Evolutionary conservation across 768 basidiomycete species (phyloP).

Genomic region (Tylopilus intermedius): DNA sequence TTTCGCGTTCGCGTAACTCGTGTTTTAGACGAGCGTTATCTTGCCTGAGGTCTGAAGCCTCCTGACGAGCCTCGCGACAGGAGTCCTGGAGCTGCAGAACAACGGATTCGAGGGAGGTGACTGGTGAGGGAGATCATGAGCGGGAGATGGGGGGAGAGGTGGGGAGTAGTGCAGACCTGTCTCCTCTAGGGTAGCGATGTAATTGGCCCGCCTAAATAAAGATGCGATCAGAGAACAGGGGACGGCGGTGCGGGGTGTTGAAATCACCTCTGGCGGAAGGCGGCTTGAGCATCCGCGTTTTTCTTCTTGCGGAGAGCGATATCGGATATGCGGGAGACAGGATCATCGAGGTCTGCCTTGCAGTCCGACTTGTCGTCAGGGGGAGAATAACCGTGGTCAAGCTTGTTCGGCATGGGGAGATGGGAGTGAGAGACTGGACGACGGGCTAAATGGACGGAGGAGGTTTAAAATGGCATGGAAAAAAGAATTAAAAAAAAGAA

Average conservation of each 20-base stretch:
- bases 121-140: slow-evolving; percentile 34
- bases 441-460: slow-evolving; percentile 16
- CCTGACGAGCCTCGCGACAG: slow-evolving; percentile 60
- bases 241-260: neutral
- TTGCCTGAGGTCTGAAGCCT: slow-evolving; percentile 57
- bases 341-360: slow-evolving; percentile 35
- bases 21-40: slow-evolving; percentile 62
- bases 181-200: slow-evolving; percentile 83
- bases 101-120: slow-evolving; percentile 80
- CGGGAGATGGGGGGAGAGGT: neutral
- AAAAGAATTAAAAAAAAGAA: slow-evolving; percentile 50
- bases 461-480: slow-evolving; percentile 58
- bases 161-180: slow-evolving; percentile 43
- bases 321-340: slow-evolving; percentile 49
- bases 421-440: slow-evolving; percentile 6
- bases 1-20: slow-evolving; percentile 68
- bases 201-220: slow-evolving; percentile 59
- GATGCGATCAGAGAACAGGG: slow-evolving; percentile 20
- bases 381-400: slow-evolving; percentile 24
- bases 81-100: slow-evolving; percentile 81
- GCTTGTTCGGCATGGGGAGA: slow-evolving; percentile 28
- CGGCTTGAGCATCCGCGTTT: slow-evolving; percentile 86
- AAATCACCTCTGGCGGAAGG: slow-evolving; percentile 60
- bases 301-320: slow-evolving; percentile 79
- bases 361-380: slow-evolving; percentile 35